These are phyloP conservation scores for Knoxia roxburghii DNA, from an alignment of 257 asterid species.

Conservation along the genomic window DNA sequence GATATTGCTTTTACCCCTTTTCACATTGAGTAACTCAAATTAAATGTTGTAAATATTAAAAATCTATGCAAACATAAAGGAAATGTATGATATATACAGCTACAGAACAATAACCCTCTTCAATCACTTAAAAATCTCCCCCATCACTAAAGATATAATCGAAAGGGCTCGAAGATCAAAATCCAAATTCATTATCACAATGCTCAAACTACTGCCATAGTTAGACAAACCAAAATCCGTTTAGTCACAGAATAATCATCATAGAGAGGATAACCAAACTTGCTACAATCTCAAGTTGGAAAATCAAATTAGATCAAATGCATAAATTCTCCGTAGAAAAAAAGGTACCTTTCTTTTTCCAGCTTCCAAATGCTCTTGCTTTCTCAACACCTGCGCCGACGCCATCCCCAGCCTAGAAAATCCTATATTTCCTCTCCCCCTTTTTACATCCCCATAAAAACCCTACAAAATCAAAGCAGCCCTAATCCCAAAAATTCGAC, in stretches of 20 bases:
- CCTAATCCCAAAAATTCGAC: background rate
- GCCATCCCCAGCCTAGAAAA: constrained; percentile 43
- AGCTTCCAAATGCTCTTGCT: constrained; percentile 75
- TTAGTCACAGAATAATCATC: background rate
- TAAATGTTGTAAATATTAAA: background rate
- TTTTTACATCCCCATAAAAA: constrained; percentile 3
- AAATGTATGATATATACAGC: background rate
- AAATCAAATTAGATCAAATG: background rate
- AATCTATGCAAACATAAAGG: background rate
- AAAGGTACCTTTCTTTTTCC: constrained; percentile 62
- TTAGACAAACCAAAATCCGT: background rate
- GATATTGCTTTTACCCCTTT: background rate
- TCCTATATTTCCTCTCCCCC: background rate
- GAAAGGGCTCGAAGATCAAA: constrained; percentile 8
- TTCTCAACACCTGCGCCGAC: constrained; percentile 71
- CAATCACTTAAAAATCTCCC: background rate
- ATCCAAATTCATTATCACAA: background rate
- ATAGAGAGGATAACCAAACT: background rate
- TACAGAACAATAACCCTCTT: background rate
- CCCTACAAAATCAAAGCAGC: background rate
- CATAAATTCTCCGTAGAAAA: background rate
- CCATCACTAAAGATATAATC: background rate
- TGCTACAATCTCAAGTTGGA: background rate
- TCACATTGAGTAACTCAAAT: background rate
- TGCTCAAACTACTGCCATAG: background rate